Evolutionary conservation across 805 yeast species (phyloP).

Genomic region (Dipodascus geniculatus): DNA sequence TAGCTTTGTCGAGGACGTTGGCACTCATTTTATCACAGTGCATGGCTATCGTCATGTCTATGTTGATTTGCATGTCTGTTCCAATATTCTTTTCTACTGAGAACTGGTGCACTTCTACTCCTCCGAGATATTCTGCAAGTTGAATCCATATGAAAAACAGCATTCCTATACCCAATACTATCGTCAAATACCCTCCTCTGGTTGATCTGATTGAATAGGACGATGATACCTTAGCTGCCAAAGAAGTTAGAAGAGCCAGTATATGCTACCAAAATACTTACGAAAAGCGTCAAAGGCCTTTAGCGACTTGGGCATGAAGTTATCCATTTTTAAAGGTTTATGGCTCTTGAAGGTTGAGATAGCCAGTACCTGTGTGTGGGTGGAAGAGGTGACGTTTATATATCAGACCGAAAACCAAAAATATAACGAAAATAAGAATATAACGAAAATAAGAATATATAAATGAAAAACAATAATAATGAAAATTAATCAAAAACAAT

Average conservation of each 20-base stretch:
- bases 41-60: constrained; percentile 73
- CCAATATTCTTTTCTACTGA: constrained; percentile 51
- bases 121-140: constrained; percentile 75
- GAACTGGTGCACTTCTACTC: constrained; percentile 66
- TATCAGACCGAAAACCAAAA: background rate
- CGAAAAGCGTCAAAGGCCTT: constrained; percentile 61
- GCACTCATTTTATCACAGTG: constrained; percentile 72
- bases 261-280: constrained; percentile 8
- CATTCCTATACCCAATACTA: constrained; percentile 48
- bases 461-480: too few species aligned
- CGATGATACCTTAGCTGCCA: constrained; percentile 52
- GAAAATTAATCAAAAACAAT: too few species aligned
- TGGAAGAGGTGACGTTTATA: background rate
- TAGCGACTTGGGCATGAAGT: constrained; percentile 23
- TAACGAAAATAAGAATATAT: too few species aligned
- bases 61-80: constrained; percentile 54
- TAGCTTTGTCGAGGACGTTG: constrained; percentile 64
- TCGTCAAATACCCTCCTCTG: constrained; percentile 66
- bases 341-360: background rate
- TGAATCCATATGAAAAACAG: constrained; percentile 72
- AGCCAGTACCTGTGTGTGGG: constrained; percentile 1
- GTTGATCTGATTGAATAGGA: constrained; percentile 60
- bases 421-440: too few species aligned
- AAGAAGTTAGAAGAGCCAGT: constrained; percentile 8
- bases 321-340: background rate